These are phyloP conservation scores for Volvox africanus DNA, from an alignment of 139 green algal species.

Conservation along the genomic window DNA sequence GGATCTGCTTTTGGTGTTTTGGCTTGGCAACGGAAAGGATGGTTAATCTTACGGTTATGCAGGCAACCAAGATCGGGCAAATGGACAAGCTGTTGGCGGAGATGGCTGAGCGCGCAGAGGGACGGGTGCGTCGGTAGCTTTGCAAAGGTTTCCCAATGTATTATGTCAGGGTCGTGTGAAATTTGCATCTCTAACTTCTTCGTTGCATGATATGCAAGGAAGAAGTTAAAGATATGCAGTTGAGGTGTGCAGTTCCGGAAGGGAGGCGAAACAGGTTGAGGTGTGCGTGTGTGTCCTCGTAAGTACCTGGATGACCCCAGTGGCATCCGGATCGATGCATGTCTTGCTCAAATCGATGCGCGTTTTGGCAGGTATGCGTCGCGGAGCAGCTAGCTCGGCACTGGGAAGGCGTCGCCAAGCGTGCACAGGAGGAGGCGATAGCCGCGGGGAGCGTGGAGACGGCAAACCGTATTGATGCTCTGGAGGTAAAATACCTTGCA, in stretches of 20 bases:
- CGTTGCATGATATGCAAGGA: too few species aligned
- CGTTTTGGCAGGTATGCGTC: neutral
- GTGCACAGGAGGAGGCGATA: slow-evolving; percentile 5
- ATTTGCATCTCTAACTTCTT: too few species aligned
- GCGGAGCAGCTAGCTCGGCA: slow-evolving; percentile 1
- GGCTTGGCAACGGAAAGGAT: neutral
- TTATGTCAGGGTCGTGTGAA: too few species aligned
- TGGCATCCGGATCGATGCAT: too few species aligned
- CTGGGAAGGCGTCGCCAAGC: slow-evolving; percentile 15
- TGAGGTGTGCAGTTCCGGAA: neutral
- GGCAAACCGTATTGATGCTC: neutral
- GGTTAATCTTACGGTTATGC: neutral
- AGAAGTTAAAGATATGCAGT: too few species aligned
- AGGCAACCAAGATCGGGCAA: slow-evolving; percentile 25
- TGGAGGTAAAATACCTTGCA: slow-evolving; percentile 5
- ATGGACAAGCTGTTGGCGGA: slow-evolving; percentile 37
- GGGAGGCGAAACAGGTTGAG: too few species aligned
- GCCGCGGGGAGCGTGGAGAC: neutral
- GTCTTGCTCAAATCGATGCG: too few species aligned
- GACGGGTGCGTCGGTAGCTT: slow-evolving; percentile 12
- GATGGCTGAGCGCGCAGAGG: slow-evolving; percentile 16
- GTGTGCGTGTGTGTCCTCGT: too few species aligned
- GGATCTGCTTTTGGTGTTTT: neutral
- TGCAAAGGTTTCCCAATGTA: neutral
- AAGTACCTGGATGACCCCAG: too few species aligned